These are phyloP conservation scores for Lactarius sp. DNA, from an alignment of 768 basidiomycete genomes.

Conservation along the genomic window DNA sequence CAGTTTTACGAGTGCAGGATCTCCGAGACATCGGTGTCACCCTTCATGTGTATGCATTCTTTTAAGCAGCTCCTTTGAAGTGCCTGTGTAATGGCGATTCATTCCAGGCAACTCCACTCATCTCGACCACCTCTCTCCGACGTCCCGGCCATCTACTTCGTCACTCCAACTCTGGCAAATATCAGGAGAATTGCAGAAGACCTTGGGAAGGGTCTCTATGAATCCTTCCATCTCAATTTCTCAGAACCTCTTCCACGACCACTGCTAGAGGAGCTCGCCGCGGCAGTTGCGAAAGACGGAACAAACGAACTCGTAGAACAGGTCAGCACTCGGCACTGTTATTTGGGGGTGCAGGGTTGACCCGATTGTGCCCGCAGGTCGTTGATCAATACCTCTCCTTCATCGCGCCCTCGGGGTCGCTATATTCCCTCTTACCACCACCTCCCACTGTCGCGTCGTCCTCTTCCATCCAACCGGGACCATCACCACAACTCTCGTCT, in stretches of 20 bases:
- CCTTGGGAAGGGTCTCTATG: conserved; percentile 83
- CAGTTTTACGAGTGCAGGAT: conserved; percentile 92
- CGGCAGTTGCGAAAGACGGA: conserved; percentile 77
- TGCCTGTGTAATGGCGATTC: neutral
- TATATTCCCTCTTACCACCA: conserved; percentile 84
- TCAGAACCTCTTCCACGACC: conserved; percentile 87
- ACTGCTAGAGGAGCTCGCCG: conserved; percentile 90
- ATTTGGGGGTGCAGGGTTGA: conserved; percentile 9
- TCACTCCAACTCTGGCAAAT: conserved; percentile 83
- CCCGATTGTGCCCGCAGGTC: conserved; percentile 47
- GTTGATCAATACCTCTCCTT: conserved; percentile 97
- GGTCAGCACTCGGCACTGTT: conserved; percentile 38
- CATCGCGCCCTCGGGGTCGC: conserved; percentile 84
- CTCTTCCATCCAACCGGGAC: conserved; percentile 33
- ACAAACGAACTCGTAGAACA: conserved; percentile 79
- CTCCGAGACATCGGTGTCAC: conserved; percentile 95
- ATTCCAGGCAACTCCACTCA: conserved; percentile 82
- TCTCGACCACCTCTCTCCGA: conserved; percentile 85
- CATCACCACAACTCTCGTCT: conserved; percentile 46
- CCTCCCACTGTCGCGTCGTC: conserved; percentile 37
- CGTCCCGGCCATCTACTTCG: conserved; percentile 96
- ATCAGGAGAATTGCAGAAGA: conserved; percentile 91
- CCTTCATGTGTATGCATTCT: conserved; percentile 80
- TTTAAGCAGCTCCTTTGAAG: neutral
- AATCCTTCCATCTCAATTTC: conserved; percentile 92